phyloP scores from a whole-genome alignment of 2,329 filamentous ascomycete genomes.

The Coniochaeta sp. region DNA sequence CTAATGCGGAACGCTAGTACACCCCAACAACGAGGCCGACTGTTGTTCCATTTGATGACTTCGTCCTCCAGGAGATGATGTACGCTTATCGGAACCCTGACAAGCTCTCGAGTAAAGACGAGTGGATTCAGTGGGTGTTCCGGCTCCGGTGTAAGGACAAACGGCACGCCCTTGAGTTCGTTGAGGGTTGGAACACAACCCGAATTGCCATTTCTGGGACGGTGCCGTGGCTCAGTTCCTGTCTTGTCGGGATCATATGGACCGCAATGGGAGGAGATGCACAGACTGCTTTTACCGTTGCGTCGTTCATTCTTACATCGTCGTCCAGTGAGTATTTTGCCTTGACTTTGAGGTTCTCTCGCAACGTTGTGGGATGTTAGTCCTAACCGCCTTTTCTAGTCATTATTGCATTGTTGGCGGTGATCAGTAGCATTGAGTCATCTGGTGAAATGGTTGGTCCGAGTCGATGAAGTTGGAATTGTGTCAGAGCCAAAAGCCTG shows the following conservation, averaged over 20 bases:
- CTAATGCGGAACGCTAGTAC: no score
- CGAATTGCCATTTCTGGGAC: neutral
- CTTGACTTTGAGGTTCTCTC: neutral
- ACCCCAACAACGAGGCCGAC: neutral
- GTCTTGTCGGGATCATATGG: neutral
- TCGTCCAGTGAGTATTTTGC: neutral
- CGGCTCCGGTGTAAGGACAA: neutral
- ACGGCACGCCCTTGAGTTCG: neutral
- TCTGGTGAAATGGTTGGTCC: neutral
- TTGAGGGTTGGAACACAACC: neutral
- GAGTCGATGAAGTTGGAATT: no score
- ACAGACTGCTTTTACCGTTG: neutral
- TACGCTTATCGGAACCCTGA: neutral
- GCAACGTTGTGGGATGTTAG: neutral
- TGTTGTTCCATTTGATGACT: neutral
- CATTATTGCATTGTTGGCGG: neutral
- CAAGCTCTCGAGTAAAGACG: neutral
- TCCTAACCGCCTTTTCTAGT: neutral
- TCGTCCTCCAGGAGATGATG: neutral
- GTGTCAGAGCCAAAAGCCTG: no score
- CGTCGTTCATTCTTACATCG: neutral
- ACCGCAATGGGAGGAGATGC: neutral
- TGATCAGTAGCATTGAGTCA: neutral
- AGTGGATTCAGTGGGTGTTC: neutral
- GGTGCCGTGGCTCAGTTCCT: neutral